Evolutionary conservation across 2,329 filamentous ascomycete genomes (phyloP).

Genomic region (Alternaria viburni): DNA sequence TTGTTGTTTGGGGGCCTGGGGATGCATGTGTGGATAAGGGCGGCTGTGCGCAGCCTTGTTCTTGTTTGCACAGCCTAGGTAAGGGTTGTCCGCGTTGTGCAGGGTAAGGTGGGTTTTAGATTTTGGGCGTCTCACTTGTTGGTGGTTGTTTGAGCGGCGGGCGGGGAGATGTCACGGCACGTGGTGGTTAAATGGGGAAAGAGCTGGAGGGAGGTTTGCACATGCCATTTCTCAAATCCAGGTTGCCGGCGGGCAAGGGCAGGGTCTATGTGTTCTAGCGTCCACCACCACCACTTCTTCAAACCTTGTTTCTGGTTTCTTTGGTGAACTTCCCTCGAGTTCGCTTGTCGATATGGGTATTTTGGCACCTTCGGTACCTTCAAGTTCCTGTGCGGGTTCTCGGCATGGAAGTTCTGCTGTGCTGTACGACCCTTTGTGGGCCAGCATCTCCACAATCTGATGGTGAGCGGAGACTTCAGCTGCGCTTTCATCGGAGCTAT

Average conservation of each 20-base stretch:
- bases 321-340: neutral
- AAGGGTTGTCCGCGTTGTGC: neutral
- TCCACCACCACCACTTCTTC: neutral
- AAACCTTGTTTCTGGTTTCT: neutral
- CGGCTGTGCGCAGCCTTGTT: neutral
- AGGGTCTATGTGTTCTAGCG: neutral
- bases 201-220: neutral
- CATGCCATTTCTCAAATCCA: neutral
- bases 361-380: neutral
- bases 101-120: neutral
- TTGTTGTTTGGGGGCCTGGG: constrained; percentile 3
- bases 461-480: neutral
- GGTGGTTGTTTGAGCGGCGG: neutral
- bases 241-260: neutral
- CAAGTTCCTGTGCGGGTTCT: neutral
- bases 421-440: neutral
- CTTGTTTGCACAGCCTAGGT: constrained; percentile 10
- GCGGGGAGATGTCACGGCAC: neutral
- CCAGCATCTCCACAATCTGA: neutral
- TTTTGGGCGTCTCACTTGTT: neutral
- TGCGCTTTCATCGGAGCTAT: neutral
- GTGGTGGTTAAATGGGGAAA: neutral
- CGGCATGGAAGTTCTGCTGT: neutral
- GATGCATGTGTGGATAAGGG: neutral
- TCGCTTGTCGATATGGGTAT: neutral